These are phyloP conservation scores for Scalesia atractyloides DNA, from an alignment of 129 eudicot species.

Conservation along the genomic window DNA sequence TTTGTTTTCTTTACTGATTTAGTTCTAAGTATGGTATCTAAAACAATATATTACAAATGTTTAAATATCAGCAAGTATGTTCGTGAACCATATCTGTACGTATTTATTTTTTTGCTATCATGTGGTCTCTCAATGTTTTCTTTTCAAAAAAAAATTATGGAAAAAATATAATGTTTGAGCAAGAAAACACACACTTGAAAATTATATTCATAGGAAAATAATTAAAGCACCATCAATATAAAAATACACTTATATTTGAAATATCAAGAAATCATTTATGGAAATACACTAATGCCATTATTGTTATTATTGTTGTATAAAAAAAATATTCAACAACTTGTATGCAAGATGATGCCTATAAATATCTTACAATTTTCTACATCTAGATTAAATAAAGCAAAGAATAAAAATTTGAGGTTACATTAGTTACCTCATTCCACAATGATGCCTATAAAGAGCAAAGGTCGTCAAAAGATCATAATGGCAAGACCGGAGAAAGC, in stretches of 20 bases:
- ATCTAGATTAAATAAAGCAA: constrained; percentile 3
- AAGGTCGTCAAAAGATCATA: constrained; percentile 57
- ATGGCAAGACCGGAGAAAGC: constrained; percentile 49
- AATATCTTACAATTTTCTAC: constrained; percentile 4
- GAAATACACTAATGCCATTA: constrained; percentile 4
- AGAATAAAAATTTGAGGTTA: neutral
- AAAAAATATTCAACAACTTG: neutral
- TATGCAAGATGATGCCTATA: constrained; percentile 14
- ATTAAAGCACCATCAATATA: neutral
- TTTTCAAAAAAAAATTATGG: too few relatives aligned
- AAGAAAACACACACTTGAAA: constrained; percentile 1
- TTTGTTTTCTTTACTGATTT: too few relatives aligned
- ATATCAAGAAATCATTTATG: constrained; percentile 14
- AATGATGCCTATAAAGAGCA: constrained; percentile 37
- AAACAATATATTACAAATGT: neutral
- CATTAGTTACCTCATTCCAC: neutral
- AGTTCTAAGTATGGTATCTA: neutral
- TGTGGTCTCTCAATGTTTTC: neutral
- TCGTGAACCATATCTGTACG: constrained; percentile 19
- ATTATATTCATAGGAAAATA: neutral
- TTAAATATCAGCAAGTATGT: neutral
- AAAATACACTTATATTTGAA: constrained; percentile 17
- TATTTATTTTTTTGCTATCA: neutral
- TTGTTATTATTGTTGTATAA: constrained; percentile 11
- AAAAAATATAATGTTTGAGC: neutral